Evolutionary conservation across 2,329 filamentous ascomycete species (phyloP).

Genomic region (Ceratocystis harringtonii): DNA sequence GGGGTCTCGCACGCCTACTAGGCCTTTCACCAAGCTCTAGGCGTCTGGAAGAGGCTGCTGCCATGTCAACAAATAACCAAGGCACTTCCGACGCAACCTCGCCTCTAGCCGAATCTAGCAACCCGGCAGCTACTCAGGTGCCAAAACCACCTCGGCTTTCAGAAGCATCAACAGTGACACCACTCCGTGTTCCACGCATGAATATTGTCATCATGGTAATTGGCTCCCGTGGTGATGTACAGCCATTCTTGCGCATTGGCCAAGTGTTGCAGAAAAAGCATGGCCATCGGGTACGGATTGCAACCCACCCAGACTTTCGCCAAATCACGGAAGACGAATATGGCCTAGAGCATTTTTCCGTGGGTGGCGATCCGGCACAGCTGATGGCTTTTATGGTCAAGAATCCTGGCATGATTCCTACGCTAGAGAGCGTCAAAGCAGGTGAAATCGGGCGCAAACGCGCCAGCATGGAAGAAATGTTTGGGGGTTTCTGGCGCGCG

Average conservation of each 20-base stretch:
- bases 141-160: constrained; percentile 12
- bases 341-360: constrained; percentile 64
- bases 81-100: background rate
- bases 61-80: background rate
- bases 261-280: constrained; percentile 56
- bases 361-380: constrained; percentile 65
- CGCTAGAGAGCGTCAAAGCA: constrained; percentile 53
- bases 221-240: constrained; percentile 63
- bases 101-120: background rate
- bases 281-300: constrained; percentile 61
- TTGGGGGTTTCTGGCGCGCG: constrained; percentile 66
- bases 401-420: constrained; percentile 64
- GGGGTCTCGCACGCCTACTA: constrained; percentile 43
- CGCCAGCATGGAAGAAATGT: constrained; percentile 64
- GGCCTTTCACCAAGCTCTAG: background rate
- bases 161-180: constrained; percentile 5
- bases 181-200: constrained; percentile 26
- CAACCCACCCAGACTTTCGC: constrained; percentile 63
- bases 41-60: background rate
- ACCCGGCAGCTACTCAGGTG: constrained; percentile 8
- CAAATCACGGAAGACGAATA: constrained; percentile 56
- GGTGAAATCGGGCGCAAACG: constrained; percentile 57
- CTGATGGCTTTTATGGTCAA: constrained; percentile 85
- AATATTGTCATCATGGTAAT: constrained; percentile 79
- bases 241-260: constrained; percentile 64